Base-by-base conservation (phyloP, 768 basidiomycete species). In the Leucosporidium yakuticum region DNA sequence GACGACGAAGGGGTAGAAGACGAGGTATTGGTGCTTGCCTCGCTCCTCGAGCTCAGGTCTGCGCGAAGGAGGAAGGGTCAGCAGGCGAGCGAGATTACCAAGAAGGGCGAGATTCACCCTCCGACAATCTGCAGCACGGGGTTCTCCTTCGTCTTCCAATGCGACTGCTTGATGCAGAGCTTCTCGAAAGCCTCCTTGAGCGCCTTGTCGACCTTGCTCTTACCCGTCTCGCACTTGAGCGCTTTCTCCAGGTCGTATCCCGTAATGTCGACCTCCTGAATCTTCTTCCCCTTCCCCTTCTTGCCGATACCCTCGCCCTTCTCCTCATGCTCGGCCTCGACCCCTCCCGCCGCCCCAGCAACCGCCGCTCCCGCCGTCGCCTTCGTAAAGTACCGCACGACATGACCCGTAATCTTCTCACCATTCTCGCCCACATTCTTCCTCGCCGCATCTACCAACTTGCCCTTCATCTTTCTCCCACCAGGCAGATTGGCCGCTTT, bases 11-110 rank as follows among this genome's bases (percentile, higher is more conserved):
- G 71, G 71, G 63, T 73, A 67, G 63, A 73, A 73, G 59, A 73
- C 65, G 62, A 73, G 68, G 68, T 44, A 64, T 20, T 54, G 47
- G 0, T 53, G 62, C 39, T 68, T 60, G 31, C 63, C 36, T 4
- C 71, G 71, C 27, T 65, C 66, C 36, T 73, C 68, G 62, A 73
- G 62, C 20, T 73, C 71, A 32, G 71, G 71, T 4, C 68, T 69
- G 60, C 8, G 11, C n/a, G 21, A 31, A 11, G 19, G 9, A 12
- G 2, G 49, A 4, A 14, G 19, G 17, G 8, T 31, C 15, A 32
- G 49, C 20, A n/a, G 2, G 21, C 32, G 4, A 15, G 12, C 7
- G 19, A 12, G 21, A 7, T 27, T 5, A 36, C 21, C 19, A 25
- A 31, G 27, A 36, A 34, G 56, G n/a, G 29, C 19, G 9, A 15